Conservation (phyloP, 768 basidiomycete genomes). For the Fomitopsis serialis region DNA sequence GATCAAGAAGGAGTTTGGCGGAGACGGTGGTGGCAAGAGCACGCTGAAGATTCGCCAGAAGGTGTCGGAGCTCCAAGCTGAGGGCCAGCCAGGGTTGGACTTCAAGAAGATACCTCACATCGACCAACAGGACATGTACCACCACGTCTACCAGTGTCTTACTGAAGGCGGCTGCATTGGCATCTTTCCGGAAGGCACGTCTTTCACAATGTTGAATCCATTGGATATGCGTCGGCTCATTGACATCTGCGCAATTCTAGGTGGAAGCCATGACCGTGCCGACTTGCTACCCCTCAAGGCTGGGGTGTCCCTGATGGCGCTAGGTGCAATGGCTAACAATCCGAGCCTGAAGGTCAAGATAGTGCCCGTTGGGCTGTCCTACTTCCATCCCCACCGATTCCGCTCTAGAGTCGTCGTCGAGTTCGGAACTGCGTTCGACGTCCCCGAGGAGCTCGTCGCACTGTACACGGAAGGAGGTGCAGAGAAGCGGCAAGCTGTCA, state of each 20-base stretch:
- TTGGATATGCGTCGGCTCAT: background rate
- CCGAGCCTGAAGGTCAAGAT: slow-evolving; percentile 85
- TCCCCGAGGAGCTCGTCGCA: slow-evolving; percentile 78
- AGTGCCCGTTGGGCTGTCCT: slow-evolving; percentile 51
- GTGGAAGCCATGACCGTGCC: slow-evolving; percentile 96
- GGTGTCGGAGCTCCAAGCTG: slow-evolving; percentile 48
- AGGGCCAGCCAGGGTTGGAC: slow-evolving; percentile 57
- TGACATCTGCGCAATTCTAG: slow-evolving; percentile 33
- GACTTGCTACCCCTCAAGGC: slow-evolving; percentile 98
- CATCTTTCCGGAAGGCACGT: slow-evolving; percentile 93
- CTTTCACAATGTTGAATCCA: background rate
- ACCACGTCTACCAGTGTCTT: slow-evolving; percentile 84
- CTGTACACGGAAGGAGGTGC: slow-evolving; percentile 88
- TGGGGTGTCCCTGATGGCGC: slow-evolving; percentile 95
- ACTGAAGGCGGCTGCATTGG: slow-evolving; percentile 88
- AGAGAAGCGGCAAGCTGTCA: slow-evolving; percentile 86
- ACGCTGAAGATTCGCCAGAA: slow-evolving; percentile 64
- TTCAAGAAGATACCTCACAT: slow-evolving; percentile 86
- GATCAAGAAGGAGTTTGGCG: slow-evolving; percentile 81
- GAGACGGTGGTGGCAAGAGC: slow-evolving; percentile 68
- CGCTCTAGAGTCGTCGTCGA: slow-evolving; percentile 96
- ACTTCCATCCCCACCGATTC: slow-evolving; percentile 57
- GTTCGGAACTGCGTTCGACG: slow-evolving; percentile 86
- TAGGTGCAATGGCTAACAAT: slow-evolving; percentile 95
- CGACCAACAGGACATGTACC: slow-evolving; percentile 93